Conservation (phyloP, 202 grass and related monocot genomes). For the Digitaria exilis region DNA sequence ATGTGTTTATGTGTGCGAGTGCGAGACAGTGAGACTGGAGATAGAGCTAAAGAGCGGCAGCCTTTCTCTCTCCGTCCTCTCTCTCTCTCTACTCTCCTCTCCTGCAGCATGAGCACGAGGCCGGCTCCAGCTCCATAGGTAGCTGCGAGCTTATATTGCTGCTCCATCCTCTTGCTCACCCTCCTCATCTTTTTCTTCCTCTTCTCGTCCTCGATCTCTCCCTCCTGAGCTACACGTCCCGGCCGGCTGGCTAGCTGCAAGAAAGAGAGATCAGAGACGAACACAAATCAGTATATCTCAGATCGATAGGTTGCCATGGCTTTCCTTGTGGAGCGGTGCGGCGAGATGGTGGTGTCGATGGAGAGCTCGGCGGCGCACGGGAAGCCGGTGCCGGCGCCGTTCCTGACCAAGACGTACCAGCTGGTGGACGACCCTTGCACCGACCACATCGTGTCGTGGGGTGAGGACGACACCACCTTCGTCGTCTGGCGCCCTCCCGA, state of each 20-base stretch:
- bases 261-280: not conserved
- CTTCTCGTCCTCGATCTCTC: not conserved
- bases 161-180: not conserved
- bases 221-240: not conserved
- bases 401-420: constrained; percentile 96
- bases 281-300: no score
- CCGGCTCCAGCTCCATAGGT: not conserved
- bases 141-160: constrained; percentile 29
- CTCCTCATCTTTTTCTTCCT: not conserved
- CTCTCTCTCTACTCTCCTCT: not conserved
- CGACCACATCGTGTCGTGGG: constrained; percentile 97
- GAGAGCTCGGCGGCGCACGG: constrained; percentile 55
- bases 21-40: constrained; percentile 76
- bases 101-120: no score
- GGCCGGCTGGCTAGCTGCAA: not conserved
- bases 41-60: constrained; percentile 54
- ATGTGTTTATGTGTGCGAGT: constrained; percentile 58
- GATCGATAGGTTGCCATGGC: constrained; percentile 46
- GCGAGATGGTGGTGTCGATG: constrained; percentile 77
- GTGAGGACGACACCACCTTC: constrained; percentile 82
- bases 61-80: constrained; percentile 5
- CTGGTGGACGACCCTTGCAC: constrained; percentile 96
- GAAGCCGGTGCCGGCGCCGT: constrained; percentile 78
- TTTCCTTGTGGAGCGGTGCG: constrained; percentile 69
- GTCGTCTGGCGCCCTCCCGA: constrained; percentile 89